Evolutionary conservation across 2,329 filamentous ascomycete species (phyloP).

Genomic region (Metarhizium robertsii): DNA sequence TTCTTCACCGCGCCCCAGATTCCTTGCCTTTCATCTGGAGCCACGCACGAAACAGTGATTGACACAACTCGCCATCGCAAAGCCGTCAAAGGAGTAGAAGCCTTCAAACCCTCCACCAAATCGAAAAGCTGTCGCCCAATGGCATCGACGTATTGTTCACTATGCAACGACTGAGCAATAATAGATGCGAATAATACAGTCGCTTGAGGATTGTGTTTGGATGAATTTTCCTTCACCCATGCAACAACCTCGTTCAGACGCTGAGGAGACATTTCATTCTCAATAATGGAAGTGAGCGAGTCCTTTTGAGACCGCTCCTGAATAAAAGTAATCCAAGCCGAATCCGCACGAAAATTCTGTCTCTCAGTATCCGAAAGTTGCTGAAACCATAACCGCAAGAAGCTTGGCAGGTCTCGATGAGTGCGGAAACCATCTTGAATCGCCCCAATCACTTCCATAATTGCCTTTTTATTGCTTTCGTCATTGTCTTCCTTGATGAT

Average conservation of each 20-base stretch:
- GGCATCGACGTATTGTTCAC: conserved; percentile 33
- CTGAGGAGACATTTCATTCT: conserved; percentile 33
- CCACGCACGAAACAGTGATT: conserved; percentile 25
- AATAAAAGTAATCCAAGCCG: conserved; percentile 24
- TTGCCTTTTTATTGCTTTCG: conserved; percentile 12
- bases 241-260: conserved; percentile 33
- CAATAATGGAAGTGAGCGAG: conserved; percentile 20
- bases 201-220: conserved; percentile 20
- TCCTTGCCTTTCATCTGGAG: conserved; percentile 16
- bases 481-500: conserved; percentile 15
- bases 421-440: conserved; percentile 35
- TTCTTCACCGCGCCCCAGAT: conserved; percentile 25
- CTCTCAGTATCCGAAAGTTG: conserved; percentile 28
- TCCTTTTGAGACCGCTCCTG: conserved; percentile 10
- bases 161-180: conserved; percentile 31
- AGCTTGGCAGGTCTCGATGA: conserved; percentile 33
- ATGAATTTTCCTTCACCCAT: conserved; percentile 29
- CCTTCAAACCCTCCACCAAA: conserved; percentile 19
- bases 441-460: conserved; percentile 28
- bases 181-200: conserved; percentile 33
- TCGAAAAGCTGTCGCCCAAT: conserved; percentile 29
- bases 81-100: conserved; percentile 20
- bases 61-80: conserved; percentile 33
- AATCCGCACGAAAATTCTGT: conserved; percentile 15
- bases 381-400: conserved; percentile 37